Conservation (phyloP, 2,329 filamentous ascomycete species). For the Aspergillus caelatus region DNA sequence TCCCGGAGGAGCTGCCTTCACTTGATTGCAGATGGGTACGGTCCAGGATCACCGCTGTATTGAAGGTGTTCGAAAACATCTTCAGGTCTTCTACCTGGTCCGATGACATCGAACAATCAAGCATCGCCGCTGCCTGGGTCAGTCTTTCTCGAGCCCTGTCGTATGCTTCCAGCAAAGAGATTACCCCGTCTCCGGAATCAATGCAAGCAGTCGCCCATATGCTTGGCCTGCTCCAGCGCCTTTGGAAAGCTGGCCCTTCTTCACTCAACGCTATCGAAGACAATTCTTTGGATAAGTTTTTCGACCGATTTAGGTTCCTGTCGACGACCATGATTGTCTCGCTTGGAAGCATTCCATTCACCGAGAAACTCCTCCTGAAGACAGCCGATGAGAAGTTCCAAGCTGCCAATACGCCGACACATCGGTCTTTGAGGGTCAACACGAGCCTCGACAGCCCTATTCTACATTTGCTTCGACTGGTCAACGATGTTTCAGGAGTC, state of each 20-base stretch:
- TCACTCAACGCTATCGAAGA: slow-evolving; percentile 36
- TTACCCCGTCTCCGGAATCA: slow-evolving; percentile 83
- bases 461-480: slow-evolving; percentile 41
- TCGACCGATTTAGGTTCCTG: slow-evolving; percentile 55
- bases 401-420: slow-evolving; percentile 42
- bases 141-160: slow-evolving; percentile 65
- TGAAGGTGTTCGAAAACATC: slow-evolving; percentile 61
- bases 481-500: slow-evolving; percentile 27
- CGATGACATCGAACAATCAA: slow-evolving; percentile 42
- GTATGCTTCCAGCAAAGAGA: slow-evolving; percentile 74
- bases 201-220: slow-evolving; percentile 75
- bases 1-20: slow-evolving; percentile 75
- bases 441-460: slow-evolving; percentile 39
- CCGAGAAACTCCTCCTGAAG: slow-evolving; percentile 51
- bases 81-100: slow-evolving; percentile 55
- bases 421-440: slow-evolving; percentile 30
- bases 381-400: slow-evolving; percentile 61
- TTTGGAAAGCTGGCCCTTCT: slow-evolving; percentile 65
- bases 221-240: slow-evolving; percentile 67
- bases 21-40: slow-evolving; percentile 88
- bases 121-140: slow-evolving; percentile 62
- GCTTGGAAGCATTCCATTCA: slow-evolving; percentile 55
- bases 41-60: slow-evolving; percentile 66
- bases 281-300: slow-evolving; percentile 41
- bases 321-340: slow-evolving; percentile 53